phyloP scores from a whole-genome alignment of 2,329 filamentous ascomycete species.

The Penicillium sp. region DNA sequence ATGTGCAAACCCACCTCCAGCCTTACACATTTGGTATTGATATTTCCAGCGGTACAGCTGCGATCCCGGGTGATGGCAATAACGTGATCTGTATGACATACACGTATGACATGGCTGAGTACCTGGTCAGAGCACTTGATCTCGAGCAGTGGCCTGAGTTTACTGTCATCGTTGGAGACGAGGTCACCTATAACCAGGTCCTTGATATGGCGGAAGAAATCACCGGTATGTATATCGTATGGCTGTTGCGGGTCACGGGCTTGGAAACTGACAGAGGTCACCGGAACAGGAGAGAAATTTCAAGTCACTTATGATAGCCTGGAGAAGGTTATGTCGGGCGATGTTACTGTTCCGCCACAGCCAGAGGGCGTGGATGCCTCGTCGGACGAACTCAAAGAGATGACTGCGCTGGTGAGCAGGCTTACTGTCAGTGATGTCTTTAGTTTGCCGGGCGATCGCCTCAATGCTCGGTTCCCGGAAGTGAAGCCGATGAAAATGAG shows the following conservation, averaged over 20 bases:
- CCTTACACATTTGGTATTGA: conserved; percentile 46
- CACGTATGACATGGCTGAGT: conserved; percentile 49
- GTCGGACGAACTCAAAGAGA: conserved; percentile 25
- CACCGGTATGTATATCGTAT: conserved; percentile 33
- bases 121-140: conserved; percentile 44
- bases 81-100: conserved; percentile 48
- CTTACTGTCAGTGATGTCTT: conserved; percentile 31
- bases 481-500: conserved; percentile 24
- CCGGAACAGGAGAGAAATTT: conserved; percentile 32
- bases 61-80: conserved; percentile 50
- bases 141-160: conserved; percentile 46
- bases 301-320: conserved; percentile 34
- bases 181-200: conserved; percentile 46
- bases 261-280: background rate
- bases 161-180: conserved; percentile 39
- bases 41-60: conserved; percentile 44
- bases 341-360: conserved; percentile 35
- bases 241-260: background rate
- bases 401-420: conserved; percentile 28
- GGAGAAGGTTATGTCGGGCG: conserved; percentile 33
- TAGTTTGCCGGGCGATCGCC: conserved; percentile 24
- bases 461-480: conserved; percentile 25
- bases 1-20: conserved; percentile 39
- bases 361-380: conserved; percentile 18
- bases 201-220: conserved; percentile 44